Conservation (phyloP, 1,284 basidiomycete genomes). For the Athelia psychrophila region DNA sequence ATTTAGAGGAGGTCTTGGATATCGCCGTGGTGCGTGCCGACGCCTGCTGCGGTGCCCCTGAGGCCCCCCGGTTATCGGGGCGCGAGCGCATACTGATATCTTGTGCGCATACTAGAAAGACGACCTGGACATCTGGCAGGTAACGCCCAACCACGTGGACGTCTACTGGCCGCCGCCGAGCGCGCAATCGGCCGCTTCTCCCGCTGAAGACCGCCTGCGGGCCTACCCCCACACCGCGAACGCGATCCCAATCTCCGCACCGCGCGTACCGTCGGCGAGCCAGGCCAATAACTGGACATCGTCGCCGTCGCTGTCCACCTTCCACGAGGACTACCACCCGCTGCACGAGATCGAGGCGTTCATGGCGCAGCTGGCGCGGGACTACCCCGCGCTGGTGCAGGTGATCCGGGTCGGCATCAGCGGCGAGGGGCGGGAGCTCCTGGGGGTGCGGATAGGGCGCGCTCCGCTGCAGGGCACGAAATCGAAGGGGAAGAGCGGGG, state of each 20-base stretch:
- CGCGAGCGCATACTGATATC: not conserved
- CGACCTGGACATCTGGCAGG: slow-evolving; percentile 40
- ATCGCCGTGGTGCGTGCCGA: not conserved
- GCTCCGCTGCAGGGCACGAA: slow-evolving; percentile 5
- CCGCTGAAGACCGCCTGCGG: not conserved
- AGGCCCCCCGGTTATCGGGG: not conserved
- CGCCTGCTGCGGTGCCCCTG: not conserved
- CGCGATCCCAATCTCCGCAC: slow-evolving; percentile 11
- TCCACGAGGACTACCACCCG: slow-evolving; percentile 52
- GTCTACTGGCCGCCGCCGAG: slow-evolving; percentile 27
- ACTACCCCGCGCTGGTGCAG: slow-evolving; percentile 39
- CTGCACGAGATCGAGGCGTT: slow-evolving; percentile 51
- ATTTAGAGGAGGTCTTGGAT: not conserved
- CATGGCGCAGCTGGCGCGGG: slow-evolving; percentile 38
- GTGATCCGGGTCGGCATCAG: slow-evolving; percentile 48
- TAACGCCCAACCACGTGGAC: slow-evolving; percentile 31
- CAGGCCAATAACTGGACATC: slow-evolving; percentile 5
- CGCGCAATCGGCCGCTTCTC: too few relatives aligned
- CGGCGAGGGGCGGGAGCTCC: slow-evolving; percentile 53
- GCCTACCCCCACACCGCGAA: slow-evolving; percentile 17
- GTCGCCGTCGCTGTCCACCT: slow-evolving; percentile 16
- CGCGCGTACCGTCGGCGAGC: slow-evolving; percentile 23
- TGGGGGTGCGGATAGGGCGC: slow-evolving; percentile 43
- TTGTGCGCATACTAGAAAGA: slow-evolving; percentile 24
- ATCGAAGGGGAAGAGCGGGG: slow-evolving; percentile 19